Percentiles rank a stretch among this genome's conserved stretches.
phyloP scores from a whole-genome alignment of 257 asterid genomes.

The Schizonepeta tenuifolia region DNA sequence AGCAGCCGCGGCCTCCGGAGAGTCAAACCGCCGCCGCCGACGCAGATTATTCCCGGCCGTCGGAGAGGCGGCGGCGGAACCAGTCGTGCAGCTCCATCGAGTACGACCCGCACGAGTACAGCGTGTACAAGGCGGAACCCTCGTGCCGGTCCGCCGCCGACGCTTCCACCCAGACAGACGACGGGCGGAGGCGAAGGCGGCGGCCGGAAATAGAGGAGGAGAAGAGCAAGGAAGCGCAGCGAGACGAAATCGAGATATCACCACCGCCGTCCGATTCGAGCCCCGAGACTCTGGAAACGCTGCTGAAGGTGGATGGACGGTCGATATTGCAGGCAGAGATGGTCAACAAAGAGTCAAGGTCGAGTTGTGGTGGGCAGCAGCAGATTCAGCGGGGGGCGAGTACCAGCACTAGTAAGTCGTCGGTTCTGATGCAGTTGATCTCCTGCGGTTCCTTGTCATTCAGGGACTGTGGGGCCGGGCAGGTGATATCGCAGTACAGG shows the following conservation, averaged over 20 bases:
- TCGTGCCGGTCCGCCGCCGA: conserved; percentile 46
- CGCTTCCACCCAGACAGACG: conserved; percentile 82
- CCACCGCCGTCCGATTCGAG: conserved; percentile 91
- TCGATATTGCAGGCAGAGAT: conserved; percentile 36
- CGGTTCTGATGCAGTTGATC: conserved; percentile 75
- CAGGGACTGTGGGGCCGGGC: conserved; percentile 73
- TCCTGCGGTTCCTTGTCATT: conserved; percentile 78
- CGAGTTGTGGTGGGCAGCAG: conserved; percentile 12
- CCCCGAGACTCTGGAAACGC: conserved; percentile 74
- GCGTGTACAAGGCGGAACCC: conserved; percentile 61
- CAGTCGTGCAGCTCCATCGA: conserved; percentile 89
- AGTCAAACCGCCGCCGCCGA: not conserved
- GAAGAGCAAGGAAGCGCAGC: conserved; percentile 27
- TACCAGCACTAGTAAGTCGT: conserved; percentile 41
- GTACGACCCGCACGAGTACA: conserved; percentile 57
- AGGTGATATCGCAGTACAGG: conserved; percentile 66
- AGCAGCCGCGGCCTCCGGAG: conserved; percentile 26
- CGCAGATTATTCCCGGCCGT: not conserved
- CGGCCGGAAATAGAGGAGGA: conserved; percentile 45
- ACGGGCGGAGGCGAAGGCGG: conserved; percentile 57
- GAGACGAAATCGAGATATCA: conserved; percentile 60
- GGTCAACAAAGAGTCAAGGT: conserved; percentile 35
- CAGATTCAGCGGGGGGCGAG: conserved; percentile 31
- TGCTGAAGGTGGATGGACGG: conserved; percentile 70
- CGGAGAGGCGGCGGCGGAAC: conserved; percentile 60